These are phyloP conservation scores for Baffinella frigidus DNA, from an alignment of 208 protist species.

Conservation along the genomic window DNA sequence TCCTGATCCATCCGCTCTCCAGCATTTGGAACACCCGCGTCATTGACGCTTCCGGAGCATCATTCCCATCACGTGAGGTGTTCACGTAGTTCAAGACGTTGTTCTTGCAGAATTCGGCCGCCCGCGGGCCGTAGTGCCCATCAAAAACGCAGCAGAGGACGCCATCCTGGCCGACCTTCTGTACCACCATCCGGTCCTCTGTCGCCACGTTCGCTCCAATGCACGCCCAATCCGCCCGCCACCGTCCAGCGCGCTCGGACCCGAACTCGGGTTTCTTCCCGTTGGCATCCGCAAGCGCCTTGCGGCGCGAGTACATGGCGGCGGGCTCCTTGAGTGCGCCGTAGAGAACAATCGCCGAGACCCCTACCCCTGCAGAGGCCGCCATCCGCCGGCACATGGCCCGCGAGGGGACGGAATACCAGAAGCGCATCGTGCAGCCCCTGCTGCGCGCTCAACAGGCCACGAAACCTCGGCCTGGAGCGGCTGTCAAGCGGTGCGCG, in stretches of 20 bases:
- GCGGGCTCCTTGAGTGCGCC: no score
- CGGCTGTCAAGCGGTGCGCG: no score
- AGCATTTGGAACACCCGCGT: neutral
- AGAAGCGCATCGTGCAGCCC: no score
- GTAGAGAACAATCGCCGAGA: no score
- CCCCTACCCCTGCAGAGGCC: no score
- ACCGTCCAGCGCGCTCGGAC: neutral
- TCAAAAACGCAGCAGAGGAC: constrained; percentile 16
- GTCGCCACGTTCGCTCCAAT: constrained; percentile 13
- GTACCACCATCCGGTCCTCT: constrained; percentile 21
- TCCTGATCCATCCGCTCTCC: neutral
- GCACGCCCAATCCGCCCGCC: constrained; percentile 16
- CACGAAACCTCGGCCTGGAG: no score
- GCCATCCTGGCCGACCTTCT: neutral
- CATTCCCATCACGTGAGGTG: neutral
- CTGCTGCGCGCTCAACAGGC: no score
- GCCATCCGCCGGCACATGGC: no score
- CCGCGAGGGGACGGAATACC: no score
- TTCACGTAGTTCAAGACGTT: neutral
- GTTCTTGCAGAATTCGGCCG: neutral
- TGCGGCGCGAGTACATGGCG: no score
- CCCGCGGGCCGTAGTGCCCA: constrained; percentile 20
- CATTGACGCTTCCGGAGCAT: neutral
- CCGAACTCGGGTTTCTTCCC: constrained; percentile 8
- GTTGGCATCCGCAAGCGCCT: no score